Percentiles rank a stretch among this genome's conserved stretches.
Conservation (phyloP, 371 early-diverging fungal species). For the Parasitella parasitica region DNA sequence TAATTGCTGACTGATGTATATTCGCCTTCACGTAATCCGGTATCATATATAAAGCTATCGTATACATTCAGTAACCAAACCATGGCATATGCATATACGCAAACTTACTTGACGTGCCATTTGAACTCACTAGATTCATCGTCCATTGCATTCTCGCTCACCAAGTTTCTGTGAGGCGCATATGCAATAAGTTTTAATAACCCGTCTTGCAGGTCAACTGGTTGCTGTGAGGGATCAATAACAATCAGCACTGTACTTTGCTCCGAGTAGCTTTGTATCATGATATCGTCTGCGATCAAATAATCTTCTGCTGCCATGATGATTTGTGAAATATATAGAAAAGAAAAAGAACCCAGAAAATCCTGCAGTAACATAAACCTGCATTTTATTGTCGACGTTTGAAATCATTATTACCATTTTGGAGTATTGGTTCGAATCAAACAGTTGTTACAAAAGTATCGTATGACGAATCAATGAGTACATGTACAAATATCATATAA, state of each 20-base stretch:
- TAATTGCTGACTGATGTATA: constrained; percentile 44
- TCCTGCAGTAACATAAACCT: not conserved
- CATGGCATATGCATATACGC: not conserved
- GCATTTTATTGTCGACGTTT: not conserved
- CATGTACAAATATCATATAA: too few species aligned
- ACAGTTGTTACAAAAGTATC: too few species aligned
- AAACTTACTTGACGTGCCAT: constrained; percentile 58
- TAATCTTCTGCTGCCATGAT: constrained; percentile 3
- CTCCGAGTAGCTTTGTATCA: not conserved
- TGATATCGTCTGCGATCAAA: not conserved
- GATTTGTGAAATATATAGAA: not conserved
- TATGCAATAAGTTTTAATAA: constrained; percentile 55
- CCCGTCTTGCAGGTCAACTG: constrained; percentile 62
- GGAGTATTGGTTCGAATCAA: too few species aligned
- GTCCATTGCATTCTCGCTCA: constrained; percentile 41
- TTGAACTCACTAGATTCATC: constrained; percentile 45
- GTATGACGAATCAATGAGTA: too few species aligned
- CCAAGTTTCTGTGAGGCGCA: constrained; percentile 57
- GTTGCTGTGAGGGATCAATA: constrained; percentile 50
- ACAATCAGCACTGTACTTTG: constrained; percentile 36
- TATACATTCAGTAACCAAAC: too few species aligned
- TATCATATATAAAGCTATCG: constrained; percentile 43
- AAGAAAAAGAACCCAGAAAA: not conserved
- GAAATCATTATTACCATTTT: too few species aligned
- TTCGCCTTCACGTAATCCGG: constrained; percentile 40